phyloP scores from a whole-genome alignment of 31 red algal species.

The Porphyra umbilicalis region DNA sequence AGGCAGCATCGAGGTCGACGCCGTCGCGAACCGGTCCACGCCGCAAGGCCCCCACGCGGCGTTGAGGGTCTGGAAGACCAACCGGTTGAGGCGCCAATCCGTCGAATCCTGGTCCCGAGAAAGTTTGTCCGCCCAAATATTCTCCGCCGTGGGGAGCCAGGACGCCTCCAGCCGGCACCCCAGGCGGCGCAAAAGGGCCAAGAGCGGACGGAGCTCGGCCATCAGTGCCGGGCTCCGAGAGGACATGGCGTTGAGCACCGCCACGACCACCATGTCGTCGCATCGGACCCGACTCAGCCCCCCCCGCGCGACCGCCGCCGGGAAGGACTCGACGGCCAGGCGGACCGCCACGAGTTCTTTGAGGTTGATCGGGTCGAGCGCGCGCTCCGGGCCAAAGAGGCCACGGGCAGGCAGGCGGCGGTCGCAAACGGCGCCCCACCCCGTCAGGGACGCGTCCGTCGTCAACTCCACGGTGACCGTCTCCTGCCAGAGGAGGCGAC shows the following conservation, averaged over 20 bases:
- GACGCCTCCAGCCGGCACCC: background rate
- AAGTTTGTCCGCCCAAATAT: background rate
- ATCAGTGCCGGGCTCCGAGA: background rate
- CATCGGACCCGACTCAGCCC: too few relatives aligned
- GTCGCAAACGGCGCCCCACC: background rate
- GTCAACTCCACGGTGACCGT: background rate
- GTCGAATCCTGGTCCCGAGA: background rate
- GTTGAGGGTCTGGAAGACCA: background rate
- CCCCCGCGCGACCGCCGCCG: background rate
- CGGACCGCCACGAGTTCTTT: background rate
- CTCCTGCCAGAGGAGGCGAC: background rate
- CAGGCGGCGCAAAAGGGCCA: background rate
- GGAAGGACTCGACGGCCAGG: background rate
- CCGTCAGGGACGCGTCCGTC: background rate
- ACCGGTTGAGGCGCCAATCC: background rate
- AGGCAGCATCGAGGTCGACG: too few relatives aligned
- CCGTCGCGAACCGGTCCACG: background rate
- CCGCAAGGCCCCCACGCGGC: background rate
- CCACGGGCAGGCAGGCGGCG: background rate
- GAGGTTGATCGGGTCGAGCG: constrained; percentile 2
- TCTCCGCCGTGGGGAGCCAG: background rate
- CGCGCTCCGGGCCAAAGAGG: background rate
- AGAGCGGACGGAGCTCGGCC: background rate
- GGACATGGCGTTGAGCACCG: background rate
- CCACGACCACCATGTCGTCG: background rate